These are phyloP conservation scores for Trichopus zeylanicus DNA, from an alignment of 116 monocot species.

Conservation along the genomic window DNA sequence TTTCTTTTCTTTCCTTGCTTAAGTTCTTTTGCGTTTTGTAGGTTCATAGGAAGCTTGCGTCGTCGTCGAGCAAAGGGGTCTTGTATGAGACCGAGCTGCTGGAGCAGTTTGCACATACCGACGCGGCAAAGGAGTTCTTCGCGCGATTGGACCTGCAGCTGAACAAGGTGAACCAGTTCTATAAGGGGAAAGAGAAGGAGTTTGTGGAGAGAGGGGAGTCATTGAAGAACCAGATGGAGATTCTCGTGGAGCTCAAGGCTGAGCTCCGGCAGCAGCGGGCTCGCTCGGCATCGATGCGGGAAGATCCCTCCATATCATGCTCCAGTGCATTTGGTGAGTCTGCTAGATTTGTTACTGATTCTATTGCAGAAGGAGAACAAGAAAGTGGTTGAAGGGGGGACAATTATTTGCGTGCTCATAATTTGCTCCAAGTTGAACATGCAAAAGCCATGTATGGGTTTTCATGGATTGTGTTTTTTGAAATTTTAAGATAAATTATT, in stretches of 20 bases:
- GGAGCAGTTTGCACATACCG: constrained; percentile 42
- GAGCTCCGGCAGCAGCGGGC: constrained; percentile 41
- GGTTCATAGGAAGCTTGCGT: constrained; percentile 70
- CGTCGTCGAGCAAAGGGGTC: constrained; percentile 47
- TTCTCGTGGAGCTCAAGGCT: constrained; percentile 68
- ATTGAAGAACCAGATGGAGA: constrained; percentile 80
- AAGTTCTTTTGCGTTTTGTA: no score
- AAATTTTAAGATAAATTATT: neutral
- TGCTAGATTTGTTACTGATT: neutral
- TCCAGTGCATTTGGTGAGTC: constrained; percentile 52
- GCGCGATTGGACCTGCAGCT: constrained; percentile 53
- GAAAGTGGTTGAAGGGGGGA: no score
- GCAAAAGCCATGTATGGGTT: no score
- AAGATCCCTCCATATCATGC: constrained; percentile 60
- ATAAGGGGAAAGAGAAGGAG: constrained; percentile 69
- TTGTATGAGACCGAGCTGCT: constrained; percentile 71
- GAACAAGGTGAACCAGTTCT: constrained; percentile 94
- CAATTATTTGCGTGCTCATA: no score
- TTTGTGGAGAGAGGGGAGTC: constrained; percentile 78
- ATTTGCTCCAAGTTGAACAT: no score
- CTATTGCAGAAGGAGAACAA: no score
- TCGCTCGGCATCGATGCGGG: constrained; percentile 24
- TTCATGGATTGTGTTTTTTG: neutral
- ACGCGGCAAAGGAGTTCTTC: constrained; percentile 65
- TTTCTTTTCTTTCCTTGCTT: no score